Evolutionary conservation across 805 yeast species (phyloP).

Genomic region (Yarrowia keelungensis): DNA sequence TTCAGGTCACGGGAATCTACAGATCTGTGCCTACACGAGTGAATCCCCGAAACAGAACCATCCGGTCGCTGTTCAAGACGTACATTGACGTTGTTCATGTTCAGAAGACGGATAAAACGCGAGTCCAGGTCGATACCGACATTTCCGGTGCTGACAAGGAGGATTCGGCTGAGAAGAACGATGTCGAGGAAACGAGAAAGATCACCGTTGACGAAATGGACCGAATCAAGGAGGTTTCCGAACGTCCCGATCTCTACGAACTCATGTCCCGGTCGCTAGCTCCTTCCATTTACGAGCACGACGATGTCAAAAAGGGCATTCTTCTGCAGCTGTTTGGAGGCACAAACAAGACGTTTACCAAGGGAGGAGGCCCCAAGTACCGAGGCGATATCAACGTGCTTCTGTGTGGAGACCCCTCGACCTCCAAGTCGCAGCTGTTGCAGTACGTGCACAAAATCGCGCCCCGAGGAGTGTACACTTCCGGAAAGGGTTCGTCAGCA

Average conservation of each 20-base stretch:
- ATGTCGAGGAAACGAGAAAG: conserved; percentile 76
- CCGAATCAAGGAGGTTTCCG: conserved; percentile 65
- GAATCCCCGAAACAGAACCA: conserved; percentile 80
- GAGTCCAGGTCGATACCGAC: conserved; percentile 80
- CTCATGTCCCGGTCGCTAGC: conserved; percentile 88
- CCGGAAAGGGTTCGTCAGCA: conserved; percentile 99
- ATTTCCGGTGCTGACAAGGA: conserved; percentile 54
- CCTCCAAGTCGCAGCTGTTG: conserved; percentile 91
- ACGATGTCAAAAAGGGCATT: conserved; percentile 95
- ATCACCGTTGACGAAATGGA: conserved; percentile 73
- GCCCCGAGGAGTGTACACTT: conserved; percentile 96
- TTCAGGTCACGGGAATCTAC: conserved; percentile 94
- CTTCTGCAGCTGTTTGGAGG: conserved; percentile 94
- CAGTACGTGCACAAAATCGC: conserved; percentile 97
- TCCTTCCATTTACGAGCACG: conserved; percentile 96
- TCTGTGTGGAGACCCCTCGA: conserved; percentile 97
- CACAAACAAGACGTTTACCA: conserved; percentile 81
- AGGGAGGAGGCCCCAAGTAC: conserved; percentile 83
- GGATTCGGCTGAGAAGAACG: conserved; percentile 60
- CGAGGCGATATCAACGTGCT: conserved; percentile 94
- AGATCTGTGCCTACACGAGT: conserved; percentile 91
- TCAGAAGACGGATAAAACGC: conserved; percentile 79
- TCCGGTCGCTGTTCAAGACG: conserved; percentile 87
- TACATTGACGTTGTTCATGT: conserved; percentile 94
- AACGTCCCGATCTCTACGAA: conserved; percentile 82